Base-by-base conservation (phyloP, 208 protist species). In the Crithidia bombi region DNA sequence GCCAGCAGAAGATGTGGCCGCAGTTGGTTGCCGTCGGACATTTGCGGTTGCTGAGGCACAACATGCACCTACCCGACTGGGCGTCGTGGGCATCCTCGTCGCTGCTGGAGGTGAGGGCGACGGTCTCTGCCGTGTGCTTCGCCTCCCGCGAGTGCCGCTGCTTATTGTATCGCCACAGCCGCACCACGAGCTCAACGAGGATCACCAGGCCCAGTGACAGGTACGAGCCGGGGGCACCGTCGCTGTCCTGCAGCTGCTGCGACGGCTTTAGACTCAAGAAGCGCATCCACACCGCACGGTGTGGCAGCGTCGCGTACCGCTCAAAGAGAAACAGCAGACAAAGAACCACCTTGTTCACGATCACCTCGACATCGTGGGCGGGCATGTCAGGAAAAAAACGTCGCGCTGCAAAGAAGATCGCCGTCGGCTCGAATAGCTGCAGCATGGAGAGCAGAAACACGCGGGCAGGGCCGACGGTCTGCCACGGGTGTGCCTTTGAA, bases 1-100 rank as follows among this genome's bases (percentile, higher is more conserved):
- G 69, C 89, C 91, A 96, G 71, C 91, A 96, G 65, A 94, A 96
- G 10, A 94, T 81, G 63, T 96, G 91, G 3, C 91, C 91, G 57
- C 91, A 96, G 51, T 78, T 81, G 6, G 89, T 94, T 30, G 85
- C 83, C 6, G 91, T 91, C 10, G 91, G 89, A 32, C 76, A 84
- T 72, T 86, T 91, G 56, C 89, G 79, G 47, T 85, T 77, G 49
- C 87, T 76, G 10, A 96, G 75, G 69, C 91, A 96, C 80, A 96
- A 55, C 87, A 93, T 93, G 78, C 91, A 96, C 72, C 89, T 90
- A 6, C 88, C 91, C 6, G 68, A 30, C 58, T 64, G 67, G 19
- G 56, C 68, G 32, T 69, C 43, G 54, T 87, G 79, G 47, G 86
- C 73, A 10, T 91, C 86, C 6, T 81, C 82, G 43, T 88, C 78